Evolutionary conservation across 371 early-diverging fungal genomes (phyloP), one percentile per base, ranked within the genome.

Genomic region (Quaeritorhiza haematococci): DNA sequence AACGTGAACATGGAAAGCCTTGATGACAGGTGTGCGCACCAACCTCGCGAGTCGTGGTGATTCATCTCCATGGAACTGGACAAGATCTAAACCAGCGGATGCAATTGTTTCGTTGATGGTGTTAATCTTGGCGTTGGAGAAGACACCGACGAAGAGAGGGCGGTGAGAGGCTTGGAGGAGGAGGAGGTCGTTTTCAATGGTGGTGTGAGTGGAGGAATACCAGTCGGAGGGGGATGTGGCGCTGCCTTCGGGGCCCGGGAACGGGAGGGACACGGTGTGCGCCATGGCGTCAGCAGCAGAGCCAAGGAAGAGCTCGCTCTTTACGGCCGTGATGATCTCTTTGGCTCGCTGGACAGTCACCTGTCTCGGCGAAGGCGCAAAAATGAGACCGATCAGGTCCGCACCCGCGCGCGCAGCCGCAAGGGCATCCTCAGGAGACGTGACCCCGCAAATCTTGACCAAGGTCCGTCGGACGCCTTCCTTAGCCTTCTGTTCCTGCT

Each of bases 361-460:
- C 51, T 79, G 74, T 21, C 82, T 67, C 26, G 72, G 70, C 4
- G 74, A 72, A 1, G 73, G 65, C 3, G 88, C 94, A 82, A 94
- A 93, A 41, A 97, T 93, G 61, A 97, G 73, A 0, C 96, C 95
- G 47, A 94, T 78, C 24, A 96, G 76, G 61, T 93, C 88, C 5
- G 94, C 92, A 3, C 94, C 94, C 0, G 82, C 76, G n/a, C 80
- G 66, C 0, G 88, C 84, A 1, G 93, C 92, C 19, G 70, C 78
- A 6, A 85, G 58, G 0, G 93, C 96, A 23, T 91, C 96, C 53
- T 89, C 88, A 0, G 82, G 80, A 0, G 82, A 84, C 8, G 78
- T 81, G 26, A 97, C 75, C 15, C 96, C 98, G 63, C 98, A 97
- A 1, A 96, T 87, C 75, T 97, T 97, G 64, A 90, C 91, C 17